Percentiles rank a stretch among this genome's conserved stretches.
Conservation (phyloP, 768 basidiomycete genomes). For the Termitomyces sp. region DNA sequence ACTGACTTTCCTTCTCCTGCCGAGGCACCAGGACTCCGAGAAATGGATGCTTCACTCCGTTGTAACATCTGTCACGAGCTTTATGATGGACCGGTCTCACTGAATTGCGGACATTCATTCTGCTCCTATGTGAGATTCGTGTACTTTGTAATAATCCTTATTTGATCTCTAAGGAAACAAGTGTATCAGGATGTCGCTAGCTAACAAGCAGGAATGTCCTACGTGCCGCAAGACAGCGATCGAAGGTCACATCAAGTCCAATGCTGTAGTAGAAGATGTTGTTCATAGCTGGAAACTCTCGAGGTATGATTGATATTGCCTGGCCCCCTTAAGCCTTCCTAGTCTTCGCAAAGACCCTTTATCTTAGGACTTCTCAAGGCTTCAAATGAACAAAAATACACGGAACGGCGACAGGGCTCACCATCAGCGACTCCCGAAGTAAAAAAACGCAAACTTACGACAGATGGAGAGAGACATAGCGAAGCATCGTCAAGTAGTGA, state of each 20-base stretch:
- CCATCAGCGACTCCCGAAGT: conserved; percentile 5
- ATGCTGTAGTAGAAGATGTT: conserved; percentile 64
- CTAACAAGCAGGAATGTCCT: conserved; percentile 64
- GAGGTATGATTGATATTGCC: conserved; percentile 38
- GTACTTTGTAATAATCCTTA: not conserved
- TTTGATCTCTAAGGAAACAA: conserved; percentile 20
- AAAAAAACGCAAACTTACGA: conserved; percentile 13
- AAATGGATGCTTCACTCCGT: conserved; percentile 58
- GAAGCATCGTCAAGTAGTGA: conserved; percentile 5
- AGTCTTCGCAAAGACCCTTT: conserved; percentile 28
- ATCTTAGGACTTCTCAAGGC: conserved; percentile 32
- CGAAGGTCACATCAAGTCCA: conserved; percentile 62
- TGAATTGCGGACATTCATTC: conserved; percentile 77
- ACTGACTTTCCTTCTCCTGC: conserved; percentile 57
- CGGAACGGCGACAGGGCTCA: conserved; percentile 9
- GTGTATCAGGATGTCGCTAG: conserved; percentile 65
- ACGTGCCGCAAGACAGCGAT: conserved; percentile 52
- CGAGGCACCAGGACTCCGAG: conserved; percentile 46
- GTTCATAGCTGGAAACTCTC: conserved; percentile 66
- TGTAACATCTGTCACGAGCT: conserved; percentile 77
- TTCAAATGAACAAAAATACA: conserved; percentile 18
- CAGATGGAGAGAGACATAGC: not conserved
- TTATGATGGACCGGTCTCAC: conserved; percentile 65
- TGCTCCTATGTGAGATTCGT: conserved; percentile 57
- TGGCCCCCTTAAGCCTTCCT: not conserved